These are phyloP conservation scores for Sporothrix mexicana DNA, from an alignment of 2,329 filamentous ascomycete genomes.

Conservation along the genomic window DNA sequence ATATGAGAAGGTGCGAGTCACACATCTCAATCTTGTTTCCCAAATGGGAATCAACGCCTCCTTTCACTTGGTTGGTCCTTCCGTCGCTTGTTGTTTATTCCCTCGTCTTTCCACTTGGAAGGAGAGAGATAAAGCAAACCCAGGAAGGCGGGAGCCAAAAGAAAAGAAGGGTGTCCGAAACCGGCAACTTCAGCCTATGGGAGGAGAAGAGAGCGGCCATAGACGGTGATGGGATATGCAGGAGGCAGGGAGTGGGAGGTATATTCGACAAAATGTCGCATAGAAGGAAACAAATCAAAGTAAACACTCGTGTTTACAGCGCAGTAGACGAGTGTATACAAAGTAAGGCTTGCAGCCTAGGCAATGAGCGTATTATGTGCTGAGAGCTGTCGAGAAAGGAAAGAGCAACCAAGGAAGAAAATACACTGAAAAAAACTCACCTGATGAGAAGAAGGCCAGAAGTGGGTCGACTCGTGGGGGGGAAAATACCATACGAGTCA, in stretches of 20 bases:
- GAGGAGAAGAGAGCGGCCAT: conserved; percentile 2
- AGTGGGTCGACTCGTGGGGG: conserved; percentile 38
- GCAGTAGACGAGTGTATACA: neutral
- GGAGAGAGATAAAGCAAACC: neutral
- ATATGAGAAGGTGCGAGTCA: conserved; percentile 7
- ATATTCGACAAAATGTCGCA: conserved; percentile 29
- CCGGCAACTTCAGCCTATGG: conserved; percentile 19
- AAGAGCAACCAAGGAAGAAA: conserved; percentile 13
- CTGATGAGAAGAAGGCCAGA: conserved; percentile 35
- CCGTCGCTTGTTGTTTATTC: neutral
- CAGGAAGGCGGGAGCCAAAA: conserved; percentile 12
- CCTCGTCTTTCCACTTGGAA: conserved; percentile 17
- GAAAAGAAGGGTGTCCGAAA: conserved; percentile 10
- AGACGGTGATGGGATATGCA: conserved; percentile 18
- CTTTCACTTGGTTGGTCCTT: neutral
- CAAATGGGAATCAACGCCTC: neutral
- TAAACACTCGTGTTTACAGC: neutral
- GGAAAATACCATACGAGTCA: neutral
- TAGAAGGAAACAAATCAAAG: neutral
- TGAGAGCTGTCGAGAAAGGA: neutral
- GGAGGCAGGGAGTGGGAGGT: neutral
- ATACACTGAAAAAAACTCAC: conserved; percentile 33
- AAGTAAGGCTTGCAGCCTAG: neutral
- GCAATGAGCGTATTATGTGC: neutral
- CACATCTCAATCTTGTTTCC: neutral